These are phyloP conservation scores for Fusarium torulosum DNA, from an alignment of 2,329 filamentous ascomycete genomes.

Conservation along the genomic window DNA sequence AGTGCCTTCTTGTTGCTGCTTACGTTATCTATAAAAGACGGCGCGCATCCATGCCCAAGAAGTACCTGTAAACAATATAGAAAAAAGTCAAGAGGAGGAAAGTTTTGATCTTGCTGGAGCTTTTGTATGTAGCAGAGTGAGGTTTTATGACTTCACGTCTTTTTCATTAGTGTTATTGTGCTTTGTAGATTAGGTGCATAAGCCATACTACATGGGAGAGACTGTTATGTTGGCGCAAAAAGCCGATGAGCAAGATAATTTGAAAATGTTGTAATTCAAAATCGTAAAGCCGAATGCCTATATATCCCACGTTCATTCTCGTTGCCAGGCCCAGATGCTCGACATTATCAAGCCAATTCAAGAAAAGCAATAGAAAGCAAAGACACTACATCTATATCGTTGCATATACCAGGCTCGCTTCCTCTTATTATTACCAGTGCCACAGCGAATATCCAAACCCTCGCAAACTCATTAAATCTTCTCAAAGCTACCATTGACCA, in stretches of 20 bases:
- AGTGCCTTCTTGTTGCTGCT: slow-evolving; percentile 75
- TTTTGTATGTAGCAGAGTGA: slow-evolving; percentile 32
- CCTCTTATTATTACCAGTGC: neutral
- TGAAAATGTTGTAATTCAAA: slow-evolving; percentile 20
- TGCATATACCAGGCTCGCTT: slow-evolving; percentile 5
- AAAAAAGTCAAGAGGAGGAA: slow-evolving; percentile 14
- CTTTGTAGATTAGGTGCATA: slow-evolving; percentile 42
- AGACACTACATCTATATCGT: slow-evolving; percentile 5
- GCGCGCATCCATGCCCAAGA: slow-evolving; percentile 84
- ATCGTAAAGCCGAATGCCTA: neutral
- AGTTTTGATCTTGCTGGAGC: neutral
- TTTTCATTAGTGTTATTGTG: slow-evolving; percentile 20
- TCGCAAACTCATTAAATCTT: slow-evolving; percentile 32
- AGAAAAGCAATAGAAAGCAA: neutral
- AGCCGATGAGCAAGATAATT: slow-evolving; percentile 44
- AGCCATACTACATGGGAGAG: slow-evolving; percentile 35
- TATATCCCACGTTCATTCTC: slow-evolving; percentile 13
- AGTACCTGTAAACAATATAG: slow-evolving; percentile 74
- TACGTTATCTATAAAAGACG: slow-evolving; percentile 87
- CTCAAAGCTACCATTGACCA: slow-evolving; percentile 62
- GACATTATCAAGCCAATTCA: neutral
- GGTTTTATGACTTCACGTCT: slow-evolving; percentile 23
- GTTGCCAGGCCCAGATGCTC: neutral
- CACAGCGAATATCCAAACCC: neutral
- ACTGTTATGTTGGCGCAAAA: slow-evolving; percentile 19